Conservation (phyloP, 1,284 basidiomycete genomes). For the Cystobasidiaceae sp. region DNA sequence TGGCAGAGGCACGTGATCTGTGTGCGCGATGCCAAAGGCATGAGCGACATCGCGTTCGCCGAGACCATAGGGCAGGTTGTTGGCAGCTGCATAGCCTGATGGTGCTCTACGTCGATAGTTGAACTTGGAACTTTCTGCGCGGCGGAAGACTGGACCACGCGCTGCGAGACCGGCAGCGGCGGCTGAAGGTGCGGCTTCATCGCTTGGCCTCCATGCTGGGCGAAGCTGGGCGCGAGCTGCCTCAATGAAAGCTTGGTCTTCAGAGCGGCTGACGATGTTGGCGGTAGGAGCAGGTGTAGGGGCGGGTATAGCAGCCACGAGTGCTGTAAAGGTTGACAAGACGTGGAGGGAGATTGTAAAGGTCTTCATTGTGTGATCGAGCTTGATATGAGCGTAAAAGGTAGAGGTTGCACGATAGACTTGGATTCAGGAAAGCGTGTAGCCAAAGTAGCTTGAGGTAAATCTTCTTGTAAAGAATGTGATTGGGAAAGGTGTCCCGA, state of each 20-base stretch:
- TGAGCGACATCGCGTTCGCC: conserved; percentile 8
- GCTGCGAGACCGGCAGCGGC: not conserved
- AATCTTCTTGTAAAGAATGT: not conserved
- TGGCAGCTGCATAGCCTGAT: not conserved
- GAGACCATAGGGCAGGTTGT: not conserved
- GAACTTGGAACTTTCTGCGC: conserved; percentile 6
- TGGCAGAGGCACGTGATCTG: conserved; percentile 1
- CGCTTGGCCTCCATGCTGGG: conserved; percentile 3
- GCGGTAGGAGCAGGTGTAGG: conserved; percentile 2
- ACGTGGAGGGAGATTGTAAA: conserved; percentile 3
- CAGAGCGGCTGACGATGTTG: not conserved
- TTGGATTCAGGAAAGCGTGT: not conserved
- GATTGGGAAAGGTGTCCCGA: not conserved
- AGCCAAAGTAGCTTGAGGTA: not conserved
- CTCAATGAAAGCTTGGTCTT: not conserved
- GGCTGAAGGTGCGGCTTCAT: not conserved
- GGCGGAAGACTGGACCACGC: conserved; percentile 3
- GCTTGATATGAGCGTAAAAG: not conserved
- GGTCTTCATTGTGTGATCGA: conserved; percentile 9
- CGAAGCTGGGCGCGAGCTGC: conserved; percentile 16
- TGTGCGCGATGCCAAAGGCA: not conserved
- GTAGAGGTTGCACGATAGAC: not conserved
- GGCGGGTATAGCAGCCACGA: not conserved
- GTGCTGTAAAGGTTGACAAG: not conserved
- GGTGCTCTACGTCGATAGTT: conserved; percentile 2